phyloP scores from a whole-genome alignment of 1,284 basidiomycete species.

The Pascua sp. region DNA sequence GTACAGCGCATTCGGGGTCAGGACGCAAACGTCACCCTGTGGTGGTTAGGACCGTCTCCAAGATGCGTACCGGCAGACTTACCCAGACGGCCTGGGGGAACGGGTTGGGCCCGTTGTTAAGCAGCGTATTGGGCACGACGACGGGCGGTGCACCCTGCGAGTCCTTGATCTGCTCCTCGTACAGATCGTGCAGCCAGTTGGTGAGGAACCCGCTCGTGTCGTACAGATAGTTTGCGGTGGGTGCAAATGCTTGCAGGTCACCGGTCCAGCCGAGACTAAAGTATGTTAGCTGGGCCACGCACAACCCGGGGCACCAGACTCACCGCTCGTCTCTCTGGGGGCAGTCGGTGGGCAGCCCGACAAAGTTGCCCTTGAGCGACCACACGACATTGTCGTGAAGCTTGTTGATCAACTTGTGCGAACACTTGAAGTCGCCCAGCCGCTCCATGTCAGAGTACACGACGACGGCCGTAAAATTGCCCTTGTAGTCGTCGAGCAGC shows the following conservation, averaged over 20 bases:
- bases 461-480: constrained; percentile 29
- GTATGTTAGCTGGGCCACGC: too few relatives aligned
- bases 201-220: constrained; percentile 28
- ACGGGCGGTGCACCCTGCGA: constrained; percentile 21
- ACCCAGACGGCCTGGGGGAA: background rate
- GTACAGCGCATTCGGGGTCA: constrained; percentile 35
- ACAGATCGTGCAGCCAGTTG: constrained; percentile 36
- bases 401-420: constrained; percentile 30
- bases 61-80: background rate
- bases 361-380: constrained; percentile 34
- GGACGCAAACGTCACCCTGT: constrained; percentile 30
- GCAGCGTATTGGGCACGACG: constrained; percentile 28
- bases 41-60: background rate
- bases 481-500: constrained; percentile 4
- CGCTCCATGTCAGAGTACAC: constrained; percentile 31
- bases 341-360: constrained; percentile 41
- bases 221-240: constrained; percentile 34
- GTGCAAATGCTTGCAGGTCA: constrained; percentile 38
- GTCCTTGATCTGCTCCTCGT: constrained; percentile 22
- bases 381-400: constrained; percentile 37
- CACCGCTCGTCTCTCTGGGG: constrained; percentile 42
- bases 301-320: too few relatives aligned
- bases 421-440: constrained; percentile 31
- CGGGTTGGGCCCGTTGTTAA: background rate
- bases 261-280: constrained; percentile 38